Conservation (phyloP, 2,329 filamentous ascomycete genomes). For the Plenodomus biglobosus region DNA sequence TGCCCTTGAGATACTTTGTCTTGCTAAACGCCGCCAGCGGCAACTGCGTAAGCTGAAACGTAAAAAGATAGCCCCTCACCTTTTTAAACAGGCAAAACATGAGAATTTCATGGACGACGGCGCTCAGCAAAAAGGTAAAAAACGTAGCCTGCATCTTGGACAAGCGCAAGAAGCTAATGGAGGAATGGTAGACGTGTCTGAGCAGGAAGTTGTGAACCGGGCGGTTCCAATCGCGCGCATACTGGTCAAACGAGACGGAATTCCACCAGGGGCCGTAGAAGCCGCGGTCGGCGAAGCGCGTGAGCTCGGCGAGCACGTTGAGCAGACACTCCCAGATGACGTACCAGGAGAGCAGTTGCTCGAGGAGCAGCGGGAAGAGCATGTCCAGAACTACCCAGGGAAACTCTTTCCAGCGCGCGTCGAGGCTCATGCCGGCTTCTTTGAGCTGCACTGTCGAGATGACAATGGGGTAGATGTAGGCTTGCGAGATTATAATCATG, state of each 20-base stretch:
- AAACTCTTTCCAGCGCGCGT: conserved; percentile 65
- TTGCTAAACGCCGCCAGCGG: conserved; percentile 69
- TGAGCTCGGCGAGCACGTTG: conserved; percentile 76
- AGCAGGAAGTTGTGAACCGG: conserved; percentile 78
- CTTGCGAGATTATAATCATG: conserved; percentile 77
- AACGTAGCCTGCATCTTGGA: conserved; percentile 71
- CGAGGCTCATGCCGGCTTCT: conserved; percentile 63
- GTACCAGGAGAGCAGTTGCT: conserved; percentile 77
- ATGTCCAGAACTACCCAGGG: conserved; percentile 76
- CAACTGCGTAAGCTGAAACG: conserved; percentile 73
- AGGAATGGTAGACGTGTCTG: conserved; percentile 76
- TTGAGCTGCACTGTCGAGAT: conserved; percentile 68
- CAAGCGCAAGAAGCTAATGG: conserved; percentile 71
- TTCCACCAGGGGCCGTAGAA: conserved; percentile 63
- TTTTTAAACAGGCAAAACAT: conserved; percentile 83
- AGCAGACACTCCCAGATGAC: conserved; percentile 71
- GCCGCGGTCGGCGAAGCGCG: conserved; percentile 73
- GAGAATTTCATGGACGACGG: conserved; percentile 71
- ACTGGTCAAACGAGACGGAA: conserved; percentile 68
- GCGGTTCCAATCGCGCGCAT: conserved; percentile 79
- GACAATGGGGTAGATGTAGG: conserved; percentile 76
- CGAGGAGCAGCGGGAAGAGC: conserved; percentile 76
- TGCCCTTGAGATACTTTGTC: conserved; percentile 65
- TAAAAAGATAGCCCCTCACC: conserved; percentile 70
- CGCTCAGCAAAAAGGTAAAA: conserved; percentile 72